These are phyloP conservation scores for Aurifilum marmelostoma DNA, from an alignment of 2,329 filamentous ascomycete species.

Conservation along the genomic window DNA sequence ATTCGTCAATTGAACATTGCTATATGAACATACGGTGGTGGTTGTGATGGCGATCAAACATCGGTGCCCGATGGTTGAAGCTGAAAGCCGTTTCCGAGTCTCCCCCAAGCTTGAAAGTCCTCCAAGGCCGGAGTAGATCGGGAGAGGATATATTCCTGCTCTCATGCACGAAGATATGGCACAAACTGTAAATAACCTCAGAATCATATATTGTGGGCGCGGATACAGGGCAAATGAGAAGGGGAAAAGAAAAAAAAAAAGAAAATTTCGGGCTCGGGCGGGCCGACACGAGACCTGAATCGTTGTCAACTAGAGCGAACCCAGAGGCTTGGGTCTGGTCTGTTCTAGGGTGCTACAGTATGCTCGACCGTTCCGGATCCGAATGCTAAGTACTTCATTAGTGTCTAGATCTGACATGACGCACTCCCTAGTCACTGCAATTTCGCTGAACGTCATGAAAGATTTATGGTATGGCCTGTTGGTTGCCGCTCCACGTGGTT, in stretches of 20 bases:
- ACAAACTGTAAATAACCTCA: neutral
- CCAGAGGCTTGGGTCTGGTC: neutral
- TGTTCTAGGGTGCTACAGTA: neutral
- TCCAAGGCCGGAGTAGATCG: neutral
- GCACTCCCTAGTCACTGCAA: neutral
- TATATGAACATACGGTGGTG: neutral
- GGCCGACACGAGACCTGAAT: neutral
- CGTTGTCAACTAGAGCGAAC: neutral
- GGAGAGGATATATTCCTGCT: neutral
- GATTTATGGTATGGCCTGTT: neutral
- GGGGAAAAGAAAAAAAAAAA: no score
- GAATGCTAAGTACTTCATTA: neutral
- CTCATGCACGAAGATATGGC: neutral
- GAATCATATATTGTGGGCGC: neutral
- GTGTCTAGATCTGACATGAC: neutral
- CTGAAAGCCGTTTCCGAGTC: neutral
- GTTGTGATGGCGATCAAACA: neutral
- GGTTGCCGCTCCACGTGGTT: neutral
- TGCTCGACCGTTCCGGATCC: neutral
- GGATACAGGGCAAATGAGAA: neutral
- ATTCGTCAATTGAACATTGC: neutral
- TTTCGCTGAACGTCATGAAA: constrained; percentile 6
- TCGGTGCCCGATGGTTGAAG: neutral
- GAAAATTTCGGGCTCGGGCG: neutral
- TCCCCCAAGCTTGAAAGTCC: no score